Percentiles rank a stretch among this genome's conserved stretches.
phyloP scores from a whole-genome alignment of 2,329 filamentous ascomycete genomes.

The Zymoseptoria ardabiliae region DNA sequence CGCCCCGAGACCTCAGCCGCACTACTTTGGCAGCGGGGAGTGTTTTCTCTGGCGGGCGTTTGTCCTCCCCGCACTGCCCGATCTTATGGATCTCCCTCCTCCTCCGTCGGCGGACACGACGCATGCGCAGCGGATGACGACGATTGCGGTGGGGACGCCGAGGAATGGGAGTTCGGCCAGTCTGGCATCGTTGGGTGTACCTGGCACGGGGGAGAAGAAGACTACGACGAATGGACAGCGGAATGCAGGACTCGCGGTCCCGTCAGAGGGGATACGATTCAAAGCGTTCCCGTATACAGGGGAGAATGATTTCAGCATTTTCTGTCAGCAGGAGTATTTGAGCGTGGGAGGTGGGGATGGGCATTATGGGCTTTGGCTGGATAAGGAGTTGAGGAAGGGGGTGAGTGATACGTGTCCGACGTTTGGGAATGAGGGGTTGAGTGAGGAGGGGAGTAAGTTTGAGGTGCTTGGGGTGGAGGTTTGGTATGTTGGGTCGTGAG shows the following conservation, averaged over 20 bases:
- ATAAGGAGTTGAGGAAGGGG: slow-evolving; percentile 75
- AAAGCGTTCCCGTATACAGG: slow-evolving; percentile 96
- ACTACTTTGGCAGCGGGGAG: slow-evolving; percentile 94
- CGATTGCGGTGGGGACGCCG: slow-evolving; percentile 33
- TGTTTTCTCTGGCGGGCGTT: slow-evolving; percentile 85
- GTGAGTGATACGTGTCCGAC: slow-evolving; percentile 79
- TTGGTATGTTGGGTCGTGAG: slow-evolving; percentile 70
- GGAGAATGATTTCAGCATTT: slow-evolving; percentile 92
- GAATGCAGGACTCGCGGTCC: neutral
- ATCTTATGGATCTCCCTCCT: slow-evolving; percentile 54
- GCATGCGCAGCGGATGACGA: slow-evolving; percentile 54
- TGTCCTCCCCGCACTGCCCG: slow-evolving; percentile 50
- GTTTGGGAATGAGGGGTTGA: slow-evolving; percentile 89
- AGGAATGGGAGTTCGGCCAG: slow-evolving; percentile 21
- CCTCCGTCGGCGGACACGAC: slow-evolving; percentile 63
- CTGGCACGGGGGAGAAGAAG: slow-evolving; percentile 18
- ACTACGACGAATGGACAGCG: slow-evolving; percentile 42
- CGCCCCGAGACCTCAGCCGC: slow-evolving; percentile 67
- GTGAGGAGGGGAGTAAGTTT: slow-evolving; percentile 88
- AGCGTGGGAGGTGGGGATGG: slow-evolving; percentile 82
- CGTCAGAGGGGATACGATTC: slow-evolving; percentile 69
- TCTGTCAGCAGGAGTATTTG: slow-evolving; percentile 78
- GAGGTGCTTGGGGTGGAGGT: slow-evolving; percentile 84
- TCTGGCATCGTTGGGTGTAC: slow-evolving; percentile 21
- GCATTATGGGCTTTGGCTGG: slow-evolving; percentile 88